Percentiles rank a stretch among this genome's conserved stretches.
Evolutionary conservation across 2,329 filamentous ascomycete genomes (phyloP).

Genomic region (Colletotrichum limetticola): DNA sequence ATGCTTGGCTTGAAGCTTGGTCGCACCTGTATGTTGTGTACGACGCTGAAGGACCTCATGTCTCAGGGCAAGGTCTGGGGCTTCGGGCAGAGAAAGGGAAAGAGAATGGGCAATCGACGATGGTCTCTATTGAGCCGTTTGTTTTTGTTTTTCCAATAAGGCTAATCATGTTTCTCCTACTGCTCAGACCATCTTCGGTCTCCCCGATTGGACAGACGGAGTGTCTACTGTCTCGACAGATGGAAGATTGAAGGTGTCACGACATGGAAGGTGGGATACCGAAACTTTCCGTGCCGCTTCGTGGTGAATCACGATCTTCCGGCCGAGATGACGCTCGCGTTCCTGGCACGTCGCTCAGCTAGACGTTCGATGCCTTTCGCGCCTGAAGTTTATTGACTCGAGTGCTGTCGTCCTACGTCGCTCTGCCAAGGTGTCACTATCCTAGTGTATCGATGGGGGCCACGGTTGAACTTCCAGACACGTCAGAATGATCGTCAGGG

Average conservation of each 20-base stretch:
- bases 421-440: neutral
- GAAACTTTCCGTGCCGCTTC: neutral
- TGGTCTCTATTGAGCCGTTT: neutral
- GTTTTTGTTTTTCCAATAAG: neutral
- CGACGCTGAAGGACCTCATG: neutral
- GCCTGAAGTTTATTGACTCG: constrained; percentile 14
- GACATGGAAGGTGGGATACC: neutral
- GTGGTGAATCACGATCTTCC: neutral
- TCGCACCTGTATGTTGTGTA: neutral
- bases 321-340: neutral
- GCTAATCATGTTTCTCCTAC: neutral
- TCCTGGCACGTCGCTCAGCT: neutral
- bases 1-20: neutral
- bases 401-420: neutral
- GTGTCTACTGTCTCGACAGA: neutral
- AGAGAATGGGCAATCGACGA: neutral
- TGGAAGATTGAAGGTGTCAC: neutral
- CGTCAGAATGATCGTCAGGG: neutral
- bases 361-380: neutral
- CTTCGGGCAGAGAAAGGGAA: neutral
- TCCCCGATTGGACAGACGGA: neutral
- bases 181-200: neutral
- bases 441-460: too few relatives aligned
- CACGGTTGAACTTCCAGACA: neutral
- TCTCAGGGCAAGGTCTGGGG: neutral